These are phyloP conservation scores for Arthrobotrys sinensis DNA, from an alignment of 2,329 filamentous ascomycete genomes.

Conservation along the genomic window DNA sequence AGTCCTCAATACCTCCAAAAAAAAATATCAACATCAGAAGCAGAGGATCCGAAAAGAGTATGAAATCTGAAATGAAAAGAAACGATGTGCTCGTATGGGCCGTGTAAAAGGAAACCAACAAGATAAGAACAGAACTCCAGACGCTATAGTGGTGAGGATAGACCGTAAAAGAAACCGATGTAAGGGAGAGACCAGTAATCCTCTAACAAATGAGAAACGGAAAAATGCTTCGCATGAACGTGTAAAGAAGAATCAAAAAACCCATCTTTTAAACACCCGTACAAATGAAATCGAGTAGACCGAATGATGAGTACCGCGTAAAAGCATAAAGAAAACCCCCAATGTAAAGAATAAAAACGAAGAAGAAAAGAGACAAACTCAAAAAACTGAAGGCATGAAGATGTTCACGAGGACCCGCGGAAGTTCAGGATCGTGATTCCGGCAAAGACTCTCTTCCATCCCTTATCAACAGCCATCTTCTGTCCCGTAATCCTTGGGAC, in stretches of 20 bases:
- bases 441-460: conserved; percentile 43
- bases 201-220: conserved; percentile 39
- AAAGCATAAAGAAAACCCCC: conserved; percentile 23
- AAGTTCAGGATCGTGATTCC: conserved; percentile 29
- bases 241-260: conserved; percentile 33
- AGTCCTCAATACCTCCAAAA: conserved; percentile 47
- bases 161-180: conserved; percentile 9
- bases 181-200: conserved; percentile 17
- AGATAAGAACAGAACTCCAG: conserved; percentile 37
- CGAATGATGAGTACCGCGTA: conserved; percentile 21
- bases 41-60: conserved; percentile 6
- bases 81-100: conserved; percentile 16
- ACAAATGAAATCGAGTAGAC: conserved; percentile 41
- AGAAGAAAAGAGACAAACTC: background rate
- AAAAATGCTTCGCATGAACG: conserved; percentile 31
- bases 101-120: conserved; percentile 9
- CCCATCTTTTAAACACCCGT: conserved; percentile 28
- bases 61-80: conserved; percentile 5
- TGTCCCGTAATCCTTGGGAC: background rate
- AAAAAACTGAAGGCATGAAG: background rate
- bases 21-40: conserved; percentile 38
- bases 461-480: conserved; percentile 8
- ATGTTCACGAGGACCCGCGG: conserved; percentile 1
- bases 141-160: conserved; percentile 33
- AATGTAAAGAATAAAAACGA: conserved; percentile 16